These are phyloP conservation scores for Trichosporon faecale DNA, from an alignment of 1,284 basidiomycete genomes.

Conservation along the genomic window DNA sequence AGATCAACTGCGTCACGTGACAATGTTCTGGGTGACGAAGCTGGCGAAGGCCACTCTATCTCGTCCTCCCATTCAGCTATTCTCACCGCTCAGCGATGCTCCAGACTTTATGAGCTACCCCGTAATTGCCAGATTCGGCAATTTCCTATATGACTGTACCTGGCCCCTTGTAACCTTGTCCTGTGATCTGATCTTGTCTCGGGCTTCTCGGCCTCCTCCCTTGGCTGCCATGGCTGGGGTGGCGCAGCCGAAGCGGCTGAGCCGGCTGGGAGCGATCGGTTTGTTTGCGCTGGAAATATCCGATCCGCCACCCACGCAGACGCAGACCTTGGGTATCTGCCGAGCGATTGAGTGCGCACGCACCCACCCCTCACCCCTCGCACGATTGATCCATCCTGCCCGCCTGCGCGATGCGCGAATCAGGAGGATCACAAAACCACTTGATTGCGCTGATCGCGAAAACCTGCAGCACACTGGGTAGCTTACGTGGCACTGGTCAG, in stretches of 20 bases:
- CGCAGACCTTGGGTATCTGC: background rate
- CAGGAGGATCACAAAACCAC: background rate
- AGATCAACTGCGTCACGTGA: background rate
- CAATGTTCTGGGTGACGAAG: background rate
- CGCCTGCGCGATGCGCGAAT: background rate
- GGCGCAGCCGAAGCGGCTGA: background rate
- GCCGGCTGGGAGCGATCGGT: background rate
- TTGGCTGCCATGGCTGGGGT: background rate
- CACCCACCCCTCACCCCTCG: background rate
- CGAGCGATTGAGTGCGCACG: too few relatives aligned
- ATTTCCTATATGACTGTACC: background rate
- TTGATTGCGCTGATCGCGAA: background rate
- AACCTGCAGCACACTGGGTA: background rate
- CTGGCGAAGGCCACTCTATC: background rate
- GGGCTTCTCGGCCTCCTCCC: background rate
- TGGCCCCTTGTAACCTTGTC: background rate
- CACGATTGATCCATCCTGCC: background rate
- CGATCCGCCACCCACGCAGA: slow-evolving; percentile 5
- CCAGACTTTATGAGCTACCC: background rate
- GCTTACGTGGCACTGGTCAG: slow-evolving; percentile 4
- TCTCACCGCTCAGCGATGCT: too few relatives aligned
- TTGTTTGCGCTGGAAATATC: slow-evolving; percentile 2
- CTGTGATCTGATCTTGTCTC: slow-evolving; percentile 1
- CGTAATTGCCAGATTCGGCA: background rate
- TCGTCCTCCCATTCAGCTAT: background rate